Evolutionary conservation across 371 early-diverging fungal genomes (phyloP), one percentile per base, ranked within the genome.

Genomic region (Rhizopus microsporus): DNA sequence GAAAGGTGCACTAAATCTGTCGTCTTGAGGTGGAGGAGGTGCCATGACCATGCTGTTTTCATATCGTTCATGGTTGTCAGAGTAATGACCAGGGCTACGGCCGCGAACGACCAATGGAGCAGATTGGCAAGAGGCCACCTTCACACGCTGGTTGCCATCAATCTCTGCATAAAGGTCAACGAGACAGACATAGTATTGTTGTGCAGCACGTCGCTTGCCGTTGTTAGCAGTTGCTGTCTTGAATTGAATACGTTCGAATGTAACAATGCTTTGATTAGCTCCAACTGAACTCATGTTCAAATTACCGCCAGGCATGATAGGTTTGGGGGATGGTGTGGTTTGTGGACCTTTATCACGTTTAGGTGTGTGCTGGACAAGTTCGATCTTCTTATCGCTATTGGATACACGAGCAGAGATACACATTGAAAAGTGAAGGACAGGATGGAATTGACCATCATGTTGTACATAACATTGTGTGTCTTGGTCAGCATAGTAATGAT

Each of bases 321-420:
- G 72, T 52, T 78, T 82, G 15, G 85, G 84, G 10, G 62, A 59
- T 10, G 94, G 94, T 15, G 82, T 80, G 5, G 77, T 83, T 65
- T 94, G 93, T 6, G 95, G 94, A 0, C 95, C 95, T 62, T 93
- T 93, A 72, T 95, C 95, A 42, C 97, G 88, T 71, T 96, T 96
- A 13, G 95, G 87, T 5, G 97, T 95, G 60, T 94, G 95, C 71
- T 96, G 95, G 13, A 95, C 86, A 5, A 96, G 74, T 34, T 93
- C 92, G 32, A 96, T 87, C 13, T 72, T 70, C 57, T 86, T 85
- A 51, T 88, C 90, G 51, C 83, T 84, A 56, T 82, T 82, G 31
- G 86, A 82, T n/a, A 92, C 86, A 9, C 85, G 85, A 12, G 94
- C 89, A 0, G 85, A 77, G 31, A 94, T 83, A 23, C 89, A 88